Evolutionary conservation across 176 grass and related monocot genomes (phyloP).

Genomic region (Dactylis glomerata): DNA sequence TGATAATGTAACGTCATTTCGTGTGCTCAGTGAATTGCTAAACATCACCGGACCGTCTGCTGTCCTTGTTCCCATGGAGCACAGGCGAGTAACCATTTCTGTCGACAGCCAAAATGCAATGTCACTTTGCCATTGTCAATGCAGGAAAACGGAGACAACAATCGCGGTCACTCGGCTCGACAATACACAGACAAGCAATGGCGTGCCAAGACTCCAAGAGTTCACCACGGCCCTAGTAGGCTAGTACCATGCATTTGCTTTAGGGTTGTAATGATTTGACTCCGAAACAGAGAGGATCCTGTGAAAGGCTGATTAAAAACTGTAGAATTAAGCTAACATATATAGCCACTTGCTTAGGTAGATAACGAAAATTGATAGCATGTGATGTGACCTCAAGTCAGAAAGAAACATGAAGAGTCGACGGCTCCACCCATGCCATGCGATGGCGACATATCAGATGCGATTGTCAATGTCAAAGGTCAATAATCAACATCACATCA

Average conservation of each 20-base stretch:
- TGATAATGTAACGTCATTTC: neutral
- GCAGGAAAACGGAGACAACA: no score
- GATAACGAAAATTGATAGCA: neutral
- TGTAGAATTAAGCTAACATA: neutral
- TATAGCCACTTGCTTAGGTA: neutral
- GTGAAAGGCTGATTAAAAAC: neutral
- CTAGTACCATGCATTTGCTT: neutral
- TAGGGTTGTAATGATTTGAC: neutral
- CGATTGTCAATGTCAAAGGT: neutral
- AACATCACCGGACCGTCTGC: no score
- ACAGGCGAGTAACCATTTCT: no score
- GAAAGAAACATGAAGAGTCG: neutral
- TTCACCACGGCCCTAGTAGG: neutral
- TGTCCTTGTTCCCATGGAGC: no score
- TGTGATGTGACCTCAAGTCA: neutral
- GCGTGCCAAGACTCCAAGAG: no score
- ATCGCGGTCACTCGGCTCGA: no score
- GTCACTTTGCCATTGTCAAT: no score
- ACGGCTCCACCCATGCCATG: neutral
- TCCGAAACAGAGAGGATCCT: neutral
- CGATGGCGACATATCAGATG: neutral
- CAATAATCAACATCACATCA: neutral
- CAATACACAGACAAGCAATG: no score
- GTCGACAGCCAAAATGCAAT: no score
- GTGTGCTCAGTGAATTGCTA: no score